Evolutionary conservation across 805 yeast species (phyloP).

Genomic region (Alloascoidea hylecoeti): DNA sequence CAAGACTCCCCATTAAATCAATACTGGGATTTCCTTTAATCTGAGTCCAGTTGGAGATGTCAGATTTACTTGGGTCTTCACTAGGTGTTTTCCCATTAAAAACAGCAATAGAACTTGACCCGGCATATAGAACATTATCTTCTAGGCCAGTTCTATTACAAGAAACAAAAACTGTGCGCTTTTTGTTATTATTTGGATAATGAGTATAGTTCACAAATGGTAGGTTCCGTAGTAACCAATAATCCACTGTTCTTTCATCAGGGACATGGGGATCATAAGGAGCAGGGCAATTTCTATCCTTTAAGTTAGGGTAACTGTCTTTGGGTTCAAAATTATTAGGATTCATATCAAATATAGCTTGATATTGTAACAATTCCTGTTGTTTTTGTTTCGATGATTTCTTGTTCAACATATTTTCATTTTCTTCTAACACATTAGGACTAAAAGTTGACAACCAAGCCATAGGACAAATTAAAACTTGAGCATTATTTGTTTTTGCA

Average conservation of each 20-base stretch:
- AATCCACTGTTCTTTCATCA: constrained; percentile 37
- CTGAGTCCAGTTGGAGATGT: constrained; percentile 4
- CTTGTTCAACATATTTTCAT: constrained; percentile 8
- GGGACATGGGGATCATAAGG: constrained; percentile 20
- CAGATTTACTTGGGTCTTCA: constrained; percentile 12
- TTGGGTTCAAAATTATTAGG: neutral
- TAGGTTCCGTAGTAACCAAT: constrained; percentile 62
- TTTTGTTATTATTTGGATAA: constrained; percentile 3
- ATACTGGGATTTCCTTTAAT: constrained; percentile 37
- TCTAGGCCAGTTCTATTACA: constrained; percentile 78
- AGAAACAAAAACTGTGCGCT: constrained; percentile 26
- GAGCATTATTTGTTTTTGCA: constrained; percentile 30
- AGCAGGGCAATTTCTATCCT: constrained; percentile 4
- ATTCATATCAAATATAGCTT: neutral
- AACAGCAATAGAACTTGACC: constrained; percentile 26
- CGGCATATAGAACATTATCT: constrained; percentile 20
- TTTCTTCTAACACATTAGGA: constrained; percentile 5
- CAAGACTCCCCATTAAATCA: constrained; percentile 36
- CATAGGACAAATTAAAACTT: constrained; percentile 63
- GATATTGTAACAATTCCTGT: neutral
- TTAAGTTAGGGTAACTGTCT: constrained; percentile 8
- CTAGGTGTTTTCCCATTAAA: constrained; percentile 27
- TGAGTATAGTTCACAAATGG: constrained; percentile 36
- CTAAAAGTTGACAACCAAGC: constrained; percentile 49
- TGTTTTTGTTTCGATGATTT: neutral